Percentiles rank a stretch among this genome's conserved stretches.
phyloP scores from a whole-genome alignment of 768 basidiomycete species.

The Leccinum imitatum region DNA sequence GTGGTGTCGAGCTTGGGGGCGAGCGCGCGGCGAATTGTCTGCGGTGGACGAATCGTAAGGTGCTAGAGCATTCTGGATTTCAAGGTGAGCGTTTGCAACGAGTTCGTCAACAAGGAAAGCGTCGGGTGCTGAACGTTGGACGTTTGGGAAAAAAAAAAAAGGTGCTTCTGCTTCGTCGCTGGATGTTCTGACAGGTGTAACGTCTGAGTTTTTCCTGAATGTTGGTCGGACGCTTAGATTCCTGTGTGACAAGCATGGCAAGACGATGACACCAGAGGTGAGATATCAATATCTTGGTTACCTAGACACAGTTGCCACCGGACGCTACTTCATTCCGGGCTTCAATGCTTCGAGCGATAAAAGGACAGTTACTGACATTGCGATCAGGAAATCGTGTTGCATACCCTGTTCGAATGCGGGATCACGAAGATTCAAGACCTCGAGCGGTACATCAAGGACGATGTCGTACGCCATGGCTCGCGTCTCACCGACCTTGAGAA shows the following conservation, averaged over 20 bases:
- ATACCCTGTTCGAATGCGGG: conserved; percentile 89
- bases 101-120: background rate
- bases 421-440: conserved; percentile 74
- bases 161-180: conserved; percentile 76
- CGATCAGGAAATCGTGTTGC: conserved; percentile 86
- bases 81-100: conserved; percentile 59
- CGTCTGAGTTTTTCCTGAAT: conserved; percentile 79
- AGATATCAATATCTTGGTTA: conserved; percentile 28
- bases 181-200: conserved; percentile 73
- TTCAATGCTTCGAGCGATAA: background rate
- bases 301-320: background rate
- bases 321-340: background rate
- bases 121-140: conserved; percentile 5
- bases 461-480: conserved; percentile 77
- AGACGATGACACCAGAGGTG: conserved; percentile 85
- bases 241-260: conserved; percentile 75
- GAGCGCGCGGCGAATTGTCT: conserved; percentile 62
- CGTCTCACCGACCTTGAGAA: conserved; percentile 79
- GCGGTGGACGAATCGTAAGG: conserved; percentile 69
- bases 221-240: conserved; percentile 85
- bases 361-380: conserved; percentile 9
- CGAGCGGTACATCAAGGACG: conserved; percentile 86
- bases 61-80: conserved; percentile 89
- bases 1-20: conserved; percentile 55
- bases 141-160: conserved; percentile 23